Conservation (phyloP, 2,329 filamentous ascomycete species). For the Trichophyton mentagrophytes region DNA sequence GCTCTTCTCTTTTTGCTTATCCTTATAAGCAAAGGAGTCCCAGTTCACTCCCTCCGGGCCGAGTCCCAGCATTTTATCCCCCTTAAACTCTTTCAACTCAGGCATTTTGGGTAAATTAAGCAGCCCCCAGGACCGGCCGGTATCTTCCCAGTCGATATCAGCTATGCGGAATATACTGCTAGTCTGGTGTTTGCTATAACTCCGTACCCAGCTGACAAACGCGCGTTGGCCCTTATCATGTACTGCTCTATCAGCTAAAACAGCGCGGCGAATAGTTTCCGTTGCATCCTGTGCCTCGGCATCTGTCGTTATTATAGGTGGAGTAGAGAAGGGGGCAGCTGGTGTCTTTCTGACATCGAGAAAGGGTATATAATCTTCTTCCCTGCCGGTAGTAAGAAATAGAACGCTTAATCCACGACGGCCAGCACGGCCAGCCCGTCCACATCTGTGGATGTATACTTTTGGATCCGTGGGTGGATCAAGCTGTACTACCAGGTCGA, state of each 20-base stretch:
- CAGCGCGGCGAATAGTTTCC: slow-evolving; percentile 46
- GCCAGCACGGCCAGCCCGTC: slow-evolving; percentile 50
- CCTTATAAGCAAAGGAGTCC: slow-evolving; percentile 56
- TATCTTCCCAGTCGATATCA: slow-evolving; percentile 73
- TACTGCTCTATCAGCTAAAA: slow-evolving; percentile 49
- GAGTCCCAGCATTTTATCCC: slow-evolving; percentile 50
- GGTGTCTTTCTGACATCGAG: slow-evolving; percentile 79
- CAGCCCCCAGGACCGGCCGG: slow-evolving; percentile 74
- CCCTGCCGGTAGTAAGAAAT: slow-evolving; percentile 69
- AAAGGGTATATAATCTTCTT: slow-evolving; percentile 84
- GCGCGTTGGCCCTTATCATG: slow-evolving; percentile 82
- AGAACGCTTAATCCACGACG: slow-evolving; percentile 70
- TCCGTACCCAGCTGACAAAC: slow-evolving; percentile 86
- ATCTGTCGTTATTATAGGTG: slow-evolving; percentile 45
- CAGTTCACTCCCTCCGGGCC: slow-evolving; percentile 45
- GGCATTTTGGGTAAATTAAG: slow-evolving; percentile 87
- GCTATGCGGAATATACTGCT: slow-evolving; percentile 75
- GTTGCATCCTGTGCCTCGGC: slow-evolving; percentile 48
- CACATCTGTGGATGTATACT: slow-evolving; percentile 57
- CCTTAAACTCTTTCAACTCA: slow-evolving; percentile 62
- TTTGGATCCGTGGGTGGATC: slow-evolving; percentile 82
- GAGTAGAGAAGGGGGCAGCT: slow-evolving; percentile 50
- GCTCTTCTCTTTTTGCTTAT: slow-evolving; percentile 56
- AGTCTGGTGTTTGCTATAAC: slow-evolving; percentile 82
- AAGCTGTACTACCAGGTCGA: slow-evolving; percentile 81